Base-by-base conservation (phyloP, 2,329 filamentous ascomycete genomes). In the Aspergillus sp. region DNA sequence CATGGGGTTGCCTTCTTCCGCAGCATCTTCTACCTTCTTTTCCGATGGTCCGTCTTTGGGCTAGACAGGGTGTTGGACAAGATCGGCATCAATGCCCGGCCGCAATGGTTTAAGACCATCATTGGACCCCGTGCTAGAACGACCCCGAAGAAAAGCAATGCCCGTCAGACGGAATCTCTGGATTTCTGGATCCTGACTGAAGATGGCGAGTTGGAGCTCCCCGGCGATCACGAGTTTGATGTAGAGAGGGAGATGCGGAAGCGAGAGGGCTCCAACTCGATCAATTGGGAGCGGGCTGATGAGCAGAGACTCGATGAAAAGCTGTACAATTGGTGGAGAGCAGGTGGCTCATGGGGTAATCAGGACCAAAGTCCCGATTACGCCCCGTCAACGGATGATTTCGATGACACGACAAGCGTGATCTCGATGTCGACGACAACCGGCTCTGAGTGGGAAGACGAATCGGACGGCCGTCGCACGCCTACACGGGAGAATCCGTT, bases 281-380 rank as follows among this genome's bases (percentile, higher is more conserved):
- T 59, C 26, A 60, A 68, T 36, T 75, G 73, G 69, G 71, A 71
- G 45, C 67, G 74, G 14, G 58, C 76, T 6, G 75, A 84, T 38
- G 88, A 94, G 60, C 80, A 82, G 24, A 82, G 83, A 36, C 76
- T 96, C 2, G 87, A 93, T 58, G 79, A 81, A 2, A 86, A 84
- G 53, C 75, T 96, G 1, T 97, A 96, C 68, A 78, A 79, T 26
- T 94, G 92, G 83, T 97, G 90, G 88, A 84, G 88, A 48, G 78
- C 80, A 49, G 90, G 90, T 17, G 90, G 89, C 7, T 89, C 89
- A 75, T 96, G 90, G 85, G 92, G 93, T 1, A 85, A 86, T 14
- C 79, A 86, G 30, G 93, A 97, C 67, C 79, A 79, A 4, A 96
- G 89, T 64, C 89, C 88, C 24, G 88, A 93, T 56, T 97, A 92